Conservation (phyloP, 1,284 basidiomycete genomes). For the Coniferiporia weirii region DNA sequence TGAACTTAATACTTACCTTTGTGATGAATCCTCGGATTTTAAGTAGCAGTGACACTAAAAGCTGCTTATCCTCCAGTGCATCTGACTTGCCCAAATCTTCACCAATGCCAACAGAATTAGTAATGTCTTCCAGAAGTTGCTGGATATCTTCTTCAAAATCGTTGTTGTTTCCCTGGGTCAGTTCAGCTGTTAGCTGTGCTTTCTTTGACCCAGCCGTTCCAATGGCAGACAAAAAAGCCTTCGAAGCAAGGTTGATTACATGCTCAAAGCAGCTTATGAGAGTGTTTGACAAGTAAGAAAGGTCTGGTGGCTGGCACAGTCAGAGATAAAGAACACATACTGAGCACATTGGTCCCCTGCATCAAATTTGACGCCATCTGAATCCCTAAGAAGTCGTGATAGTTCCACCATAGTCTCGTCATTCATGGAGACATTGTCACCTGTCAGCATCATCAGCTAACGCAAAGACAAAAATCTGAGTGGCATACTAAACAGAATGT, state of each 20-base stretch:
- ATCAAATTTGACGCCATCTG: background rate
- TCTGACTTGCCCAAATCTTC: too few species aligned
- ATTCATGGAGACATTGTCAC: constrained; percentile 9
- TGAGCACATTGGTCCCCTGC: background rate
- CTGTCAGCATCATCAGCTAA: background rate
- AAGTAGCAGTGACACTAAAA: too few species aligned
- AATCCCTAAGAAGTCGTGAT: background rate
- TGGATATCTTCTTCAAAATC: background rate
- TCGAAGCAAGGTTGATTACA: background rate
- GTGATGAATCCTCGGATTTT: too few species aligned
- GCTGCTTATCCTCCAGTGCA: too few species aligned
- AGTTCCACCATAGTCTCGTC: background rate
- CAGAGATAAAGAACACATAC: background rate
- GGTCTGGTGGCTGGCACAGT: too few species aligned
- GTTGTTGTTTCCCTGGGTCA: too few species aligned
- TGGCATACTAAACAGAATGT: too few species aligned
- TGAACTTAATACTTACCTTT: too few species aligned
- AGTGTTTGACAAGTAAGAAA: too few species aligned
- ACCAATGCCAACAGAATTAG: too few species aligned
- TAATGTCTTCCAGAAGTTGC: background rate
- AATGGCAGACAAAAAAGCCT: background rate
- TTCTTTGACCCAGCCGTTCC: background rate
- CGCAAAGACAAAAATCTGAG: too few species aligned
- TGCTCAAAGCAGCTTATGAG: constrained; percentile 7
- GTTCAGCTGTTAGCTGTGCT: too few species aligned